Percentiles rank a stretch among this genome's conserved stretches.
Conservation (phyloP, 2,329 filamentous ascomycete species). For the Chaetomium olivaceum region DNA sequence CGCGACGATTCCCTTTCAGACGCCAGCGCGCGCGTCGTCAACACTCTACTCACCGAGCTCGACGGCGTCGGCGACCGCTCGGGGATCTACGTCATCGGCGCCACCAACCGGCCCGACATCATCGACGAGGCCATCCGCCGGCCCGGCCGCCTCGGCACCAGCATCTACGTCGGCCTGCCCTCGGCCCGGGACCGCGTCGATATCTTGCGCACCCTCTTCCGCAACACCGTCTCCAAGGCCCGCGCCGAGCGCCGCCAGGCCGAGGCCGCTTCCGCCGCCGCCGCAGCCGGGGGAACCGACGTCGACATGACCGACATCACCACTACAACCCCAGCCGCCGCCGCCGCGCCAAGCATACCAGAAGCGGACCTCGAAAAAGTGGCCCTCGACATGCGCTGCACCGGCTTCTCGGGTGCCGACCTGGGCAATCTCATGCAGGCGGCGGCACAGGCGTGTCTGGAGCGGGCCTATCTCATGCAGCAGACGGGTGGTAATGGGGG, state of each 20-base stretch:
- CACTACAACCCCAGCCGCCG: not conserved
- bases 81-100: constrained; percentile 91
- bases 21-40: constrained; percentile 85
- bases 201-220: constrained; percentile 72
- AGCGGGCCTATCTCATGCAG: constrained; percentile 33
- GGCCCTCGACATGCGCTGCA: constrained; percentile 67
- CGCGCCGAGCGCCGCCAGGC: constrained; percentile 31
- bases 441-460: constrained; percentile 43
- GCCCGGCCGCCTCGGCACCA: constrained; percentile 82
- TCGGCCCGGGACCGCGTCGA: constrained; percentile 74
- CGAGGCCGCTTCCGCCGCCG: constrained; percentile 16
- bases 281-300: constrained; percentile 6
- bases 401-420: constrained; percentile 73
- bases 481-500: not conserved
- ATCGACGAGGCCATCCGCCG: constrained; percentile 95
- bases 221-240: constrained; percentile 53
- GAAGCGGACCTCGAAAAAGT: constrained; percentile 57
- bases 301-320: constrained; percentile 27
- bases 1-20: constrained; percentile 74
- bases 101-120: constrained; percentile 93
- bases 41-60: constrained; percentile 90
- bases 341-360: constrained; percentile 43
- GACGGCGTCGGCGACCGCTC: constrained; percentile 79
- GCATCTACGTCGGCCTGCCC: constrained; percentile 88
- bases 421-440: constrained; percentile 53